Evolutionary conservation across 768 basidiomycete genomes (phyloP).

Genomic region (Naganishia onofrii): DNA sequence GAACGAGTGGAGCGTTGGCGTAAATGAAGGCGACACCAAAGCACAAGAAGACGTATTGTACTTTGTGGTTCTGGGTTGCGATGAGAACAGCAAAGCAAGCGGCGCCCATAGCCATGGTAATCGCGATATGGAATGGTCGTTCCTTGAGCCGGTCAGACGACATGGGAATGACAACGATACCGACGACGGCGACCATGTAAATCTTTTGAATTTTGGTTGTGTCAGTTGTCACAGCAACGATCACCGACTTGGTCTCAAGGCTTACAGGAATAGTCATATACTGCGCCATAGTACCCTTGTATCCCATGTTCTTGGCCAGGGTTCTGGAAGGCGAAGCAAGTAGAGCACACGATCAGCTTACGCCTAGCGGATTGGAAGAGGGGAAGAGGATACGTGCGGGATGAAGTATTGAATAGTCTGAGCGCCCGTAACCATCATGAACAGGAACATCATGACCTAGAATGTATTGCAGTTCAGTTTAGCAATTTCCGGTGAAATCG

Average conservation of each 20-base stretch:
- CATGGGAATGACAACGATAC: conserved; percentile 46
- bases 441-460: conserved; percentile 41
- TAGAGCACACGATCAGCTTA: too few relatives aligned
- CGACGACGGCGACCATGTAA: conserved; percentile 35
- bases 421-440: conserved; percentile 51
- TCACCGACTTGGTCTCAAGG: conserved; percentile 43
- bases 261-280: conserved; percentile 49
- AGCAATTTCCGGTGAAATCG: neutral
- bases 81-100: conserved; percentile 48
- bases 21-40: conserved; percentile 50
- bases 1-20: conserved; percentile 43
- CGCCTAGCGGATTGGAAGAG: too few relatives aligned
- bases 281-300: conserved; percentile 46
- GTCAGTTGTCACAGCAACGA: neutral
- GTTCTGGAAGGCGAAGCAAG: conserved; percentile 34
- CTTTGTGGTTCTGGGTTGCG: conserved; percentile 35
- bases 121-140: conserved; percentile 45
- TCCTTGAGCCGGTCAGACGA: conserved; percentile 46
- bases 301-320: conserved; percentile 39
- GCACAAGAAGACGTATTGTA: conserved; percentile 52
- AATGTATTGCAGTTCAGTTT: conserved; percentile 24
- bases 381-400: too few relatives aligned
- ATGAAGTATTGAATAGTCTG: conserved; percentile 50
- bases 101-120: conserved; percentile 34
- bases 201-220: neutral